Conservation (phyloP, 78 protist genomes). For the Polysphondylium violaceum region DNA sequence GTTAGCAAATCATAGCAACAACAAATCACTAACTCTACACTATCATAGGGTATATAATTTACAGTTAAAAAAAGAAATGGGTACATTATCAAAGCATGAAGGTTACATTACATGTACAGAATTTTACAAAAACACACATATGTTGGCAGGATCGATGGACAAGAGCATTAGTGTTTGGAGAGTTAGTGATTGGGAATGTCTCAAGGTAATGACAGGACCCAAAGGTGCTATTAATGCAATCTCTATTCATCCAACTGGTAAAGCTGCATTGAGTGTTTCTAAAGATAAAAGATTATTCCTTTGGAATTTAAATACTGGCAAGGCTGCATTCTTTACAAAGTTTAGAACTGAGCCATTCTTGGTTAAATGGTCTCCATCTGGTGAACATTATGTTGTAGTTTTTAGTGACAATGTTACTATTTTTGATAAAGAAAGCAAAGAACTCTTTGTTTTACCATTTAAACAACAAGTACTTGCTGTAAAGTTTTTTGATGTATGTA, state of each 20-base stretch:
- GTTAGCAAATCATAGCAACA: neutral
- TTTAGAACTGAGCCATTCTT: slow-evolving; percentile 14
- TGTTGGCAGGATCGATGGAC: slow-evolving; percentile 69
- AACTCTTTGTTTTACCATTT: slow-evolving; percentile 10
- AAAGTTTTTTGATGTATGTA: slow-evolving; percentile 26
- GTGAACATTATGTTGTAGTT: slow-evolving; percentile 24
- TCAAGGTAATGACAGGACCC: slow-evolving; percentile 53
- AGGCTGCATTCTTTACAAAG: slow-evolving; percentile 39
- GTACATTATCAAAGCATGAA: slow-evolving; percentile 58
- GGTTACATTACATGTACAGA: slow-evolving; percentile 29
- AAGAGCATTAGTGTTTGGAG: slow-evolving; percentile 61
- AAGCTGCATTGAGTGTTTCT: slow-evolving; percentile 51
- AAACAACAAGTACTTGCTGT: slow-evolving; percentile 51
- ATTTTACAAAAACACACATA: slow-evolving; percentile 44
- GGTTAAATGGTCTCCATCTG: slow-evolving; percentile 65
- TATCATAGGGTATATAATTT: slow-evolving; percentile 27
- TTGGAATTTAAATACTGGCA: slow-evolving; percentile 58
- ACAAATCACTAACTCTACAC: neutral
- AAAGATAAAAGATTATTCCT: slow-evolving; percentile 69
- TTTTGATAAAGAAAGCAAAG: neutral
- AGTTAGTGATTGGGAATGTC: slow-evolving; percentile 74
- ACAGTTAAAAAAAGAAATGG: slow-evolving; percentile 8
- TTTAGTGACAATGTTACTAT: slow-evolving; percentile 2
- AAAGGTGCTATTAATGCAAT: slow-evolving; percentile 51
- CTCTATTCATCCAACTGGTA: slow-evolving; percentile 67